Percentiles rank a stretch among this genome's conserved stretches.
Evolutionary conservation across 2,329 filamentous ascomycete genomes (phyloP).

Genomic region (Colletotrichum sp.): DNA sequence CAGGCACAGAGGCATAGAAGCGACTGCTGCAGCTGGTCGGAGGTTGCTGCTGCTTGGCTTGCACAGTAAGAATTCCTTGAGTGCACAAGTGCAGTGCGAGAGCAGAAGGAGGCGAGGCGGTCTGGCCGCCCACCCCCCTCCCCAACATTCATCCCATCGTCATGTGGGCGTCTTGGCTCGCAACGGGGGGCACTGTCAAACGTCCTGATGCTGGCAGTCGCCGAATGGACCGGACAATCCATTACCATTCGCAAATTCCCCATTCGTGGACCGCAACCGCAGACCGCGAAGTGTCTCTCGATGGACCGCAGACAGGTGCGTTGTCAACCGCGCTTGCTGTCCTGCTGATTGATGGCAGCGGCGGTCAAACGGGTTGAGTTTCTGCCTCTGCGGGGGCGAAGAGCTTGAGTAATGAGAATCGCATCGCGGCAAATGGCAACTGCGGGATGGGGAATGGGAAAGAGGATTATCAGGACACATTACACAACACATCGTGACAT

Average conservation of each 20-base stretch:
- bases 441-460: not conserved
- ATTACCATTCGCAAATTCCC: slow-evolving; percentile 21
- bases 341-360: not conserved
- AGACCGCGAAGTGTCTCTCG: not conserved
- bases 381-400: not conserved
- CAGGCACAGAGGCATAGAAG: not conserved
- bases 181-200: not conserved
- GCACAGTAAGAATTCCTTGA: not conserved
- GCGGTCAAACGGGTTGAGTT: not conserved
- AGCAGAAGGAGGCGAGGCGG: not conserved
- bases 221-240: not conserved
- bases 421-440: not conserved
- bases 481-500: not conserved
- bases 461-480: not conserved
- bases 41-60: not conserved
- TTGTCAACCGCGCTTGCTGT: not conserved
- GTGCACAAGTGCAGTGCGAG: not conserved
- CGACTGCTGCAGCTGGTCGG: not conserved
- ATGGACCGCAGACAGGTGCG: not conserved
- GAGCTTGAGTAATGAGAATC: not conserved
- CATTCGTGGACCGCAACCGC: slow-evolving; percentile 16
- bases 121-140: not conserved
- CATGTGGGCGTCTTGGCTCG: slow-evolving; percentile 7
- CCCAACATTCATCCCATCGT: not conserved
- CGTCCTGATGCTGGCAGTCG: not conserved